A percentile compares a stretch with the other conserved stretches of the same genome.
phyloP scores from a whole-genome alignment of 106 monocot species.

The Agapanthus africanus region DNA sequence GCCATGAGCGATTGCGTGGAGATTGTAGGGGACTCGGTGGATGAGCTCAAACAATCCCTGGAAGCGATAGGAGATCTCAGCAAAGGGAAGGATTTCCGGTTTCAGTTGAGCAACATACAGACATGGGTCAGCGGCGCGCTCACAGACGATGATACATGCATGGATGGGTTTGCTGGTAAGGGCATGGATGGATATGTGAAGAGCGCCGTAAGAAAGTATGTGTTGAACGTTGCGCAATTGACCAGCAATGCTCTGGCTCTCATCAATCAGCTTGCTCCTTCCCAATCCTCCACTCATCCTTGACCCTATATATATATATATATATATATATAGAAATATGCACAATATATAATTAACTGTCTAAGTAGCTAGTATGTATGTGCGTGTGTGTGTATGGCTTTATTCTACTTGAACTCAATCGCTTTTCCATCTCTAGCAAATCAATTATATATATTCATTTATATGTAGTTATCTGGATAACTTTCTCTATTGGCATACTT shows the following conservation, averaged over 20 bases:
- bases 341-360: too few species aligned
- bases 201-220: background rate
- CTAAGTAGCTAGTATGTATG: too few species aligned
- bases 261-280: background rate
- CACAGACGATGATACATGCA: too few species aligned
- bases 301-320: too few species aligned
- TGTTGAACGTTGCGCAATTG: background rate
- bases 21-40: background rate
- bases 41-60: background rate
- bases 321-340: too few species aligned
- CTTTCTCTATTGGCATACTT: too few species aligned
- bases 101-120: background rate
- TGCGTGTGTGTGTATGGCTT: too few species aligned
- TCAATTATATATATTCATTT: too few species aligned
- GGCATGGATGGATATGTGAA: background rate
- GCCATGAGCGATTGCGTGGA: slow-evolving; percentile 6
- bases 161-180: background rate
- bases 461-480: too few species aligned
- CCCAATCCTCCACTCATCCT: background rate
- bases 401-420: too few species aligned
- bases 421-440: too few species aligned
- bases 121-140: background rate
- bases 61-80: background rate
- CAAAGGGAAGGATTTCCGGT: too few species aligned
- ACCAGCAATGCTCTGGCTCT: slow-evolving; percentile 2